A percentile compares a stretch with the other conserved stretches of the same genome.
Evolutionary conservation across 208 protist genomes (phyloP).

Genomic region (Entamoeba invadens): DNA sequence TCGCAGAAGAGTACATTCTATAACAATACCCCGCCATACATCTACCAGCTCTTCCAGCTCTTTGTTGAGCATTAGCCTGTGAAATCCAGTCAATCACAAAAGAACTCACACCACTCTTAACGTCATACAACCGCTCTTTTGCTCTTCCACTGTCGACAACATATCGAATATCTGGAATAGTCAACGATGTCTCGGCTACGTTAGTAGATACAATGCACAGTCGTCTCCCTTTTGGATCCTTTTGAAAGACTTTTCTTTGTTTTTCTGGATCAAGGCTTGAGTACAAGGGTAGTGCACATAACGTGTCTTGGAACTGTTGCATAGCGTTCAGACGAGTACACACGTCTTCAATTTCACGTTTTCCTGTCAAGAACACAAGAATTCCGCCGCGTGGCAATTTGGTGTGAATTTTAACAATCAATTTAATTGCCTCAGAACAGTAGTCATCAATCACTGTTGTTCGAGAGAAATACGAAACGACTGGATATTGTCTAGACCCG

Average conservation of each 20-base stretch:
- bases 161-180: constrained; percentile 17
- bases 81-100: not conserved
- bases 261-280: not conserved
- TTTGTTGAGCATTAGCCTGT: not conserved
- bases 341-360: not conserved
- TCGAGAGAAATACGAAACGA: not conserved
- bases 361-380: not conserved
- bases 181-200: constrained; percentile 28
- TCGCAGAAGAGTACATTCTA: not conserved
- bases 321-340: not conserved
- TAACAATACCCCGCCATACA: not conserved
- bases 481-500: not conserved
- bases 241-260: not conserved
- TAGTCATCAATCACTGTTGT: not conserved
- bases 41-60: constrained; percentile 8
- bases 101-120: not conserved
- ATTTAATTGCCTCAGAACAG: not conserved
- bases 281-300: not conserved
- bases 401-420: not conserved
- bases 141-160: constrained; percentile 9
- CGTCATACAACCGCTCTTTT: not conserved
- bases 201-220: constrained; percentile 19
- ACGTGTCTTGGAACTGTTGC: too few species aligned
- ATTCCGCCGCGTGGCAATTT: not conserved
- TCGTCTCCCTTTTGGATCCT: not conserved